A percentile compares a stretch with the other conserved stretches of the same genome.
phyloP scores from a whole-genome alignment of 164 flowering plant species.

The Vitis labrusca region DNA sequence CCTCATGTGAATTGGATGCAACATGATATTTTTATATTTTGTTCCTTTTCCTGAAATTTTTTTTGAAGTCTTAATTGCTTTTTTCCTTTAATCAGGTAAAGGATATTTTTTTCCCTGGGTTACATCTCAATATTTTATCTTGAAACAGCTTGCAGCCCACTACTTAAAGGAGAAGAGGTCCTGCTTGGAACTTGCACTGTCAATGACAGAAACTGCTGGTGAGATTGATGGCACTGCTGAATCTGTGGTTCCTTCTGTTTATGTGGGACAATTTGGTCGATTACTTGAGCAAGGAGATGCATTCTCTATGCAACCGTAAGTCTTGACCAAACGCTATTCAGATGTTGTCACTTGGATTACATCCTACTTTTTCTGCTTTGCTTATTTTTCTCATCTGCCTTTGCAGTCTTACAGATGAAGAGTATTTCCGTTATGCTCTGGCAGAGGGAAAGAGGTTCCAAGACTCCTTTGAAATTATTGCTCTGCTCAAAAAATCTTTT shows the following conservation, averaged over 20 bases:
- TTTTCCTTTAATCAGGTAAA: background rate
- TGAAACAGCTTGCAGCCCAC: conserved; percentile 76
- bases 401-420: conserved; percentile 86
- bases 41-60: background rate
- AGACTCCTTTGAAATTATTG: conserved; percentile 89
- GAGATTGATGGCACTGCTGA: conserved; percentile 55
- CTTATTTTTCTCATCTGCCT: conserved; percentile 9
- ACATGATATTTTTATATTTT: background rate
- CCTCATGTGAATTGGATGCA: background rate
- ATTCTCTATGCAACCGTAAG: conserved; percentile 70
- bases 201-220: conserved; percentile 45
- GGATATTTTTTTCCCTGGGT: background rate
- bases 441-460: conserved; percentile 84
- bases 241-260: conserved; percentile 74
- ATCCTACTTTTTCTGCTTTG: background rate
- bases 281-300: conserved; percentile 69
- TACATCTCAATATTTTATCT: background rate
- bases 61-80: background rate
- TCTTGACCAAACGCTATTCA: conserved; percentile 8
- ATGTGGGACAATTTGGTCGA: conserved; percentile 82
- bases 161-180: conserved; percentile 79
- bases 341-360: background rate
- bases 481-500: conserved; percentile 71
- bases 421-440: conserved; percentile 60
- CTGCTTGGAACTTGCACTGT: conserved; percentile 60